These are phyloP conservation scores for Saposhnikovia divaricata DNA, from an alignment of 129 eudicot species.

Conservation along the genomic window DNA sequence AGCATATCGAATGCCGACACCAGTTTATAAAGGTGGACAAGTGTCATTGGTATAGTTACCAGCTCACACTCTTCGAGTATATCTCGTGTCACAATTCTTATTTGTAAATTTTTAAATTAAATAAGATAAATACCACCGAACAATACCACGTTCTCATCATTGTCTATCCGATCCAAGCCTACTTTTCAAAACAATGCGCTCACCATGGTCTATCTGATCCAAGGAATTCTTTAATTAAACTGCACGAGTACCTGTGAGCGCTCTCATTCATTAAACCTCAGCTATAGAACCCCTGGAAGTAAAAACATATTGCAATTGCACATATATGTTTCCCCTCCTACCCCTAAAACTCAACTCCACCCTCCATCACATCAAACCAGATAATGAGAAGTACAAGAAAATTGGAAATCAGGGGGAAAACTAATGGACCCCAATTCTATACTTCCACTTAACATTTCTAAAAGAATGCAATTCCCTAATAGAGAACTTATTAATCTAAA, in stretches of 20 bases:
- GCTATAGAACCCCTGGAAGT: neutral
- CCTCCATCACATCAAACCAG: slow-evolving; percentile 13
- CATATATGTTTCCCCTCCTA: slow-evolving; percentile 19
- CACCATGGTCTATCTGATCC: neutral
- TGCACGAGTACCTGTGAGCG: neutral
- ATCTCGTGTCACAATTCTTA: slow-evolving; percentile 9
- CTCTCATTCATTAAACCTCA: slow-evolving; percentile 1
- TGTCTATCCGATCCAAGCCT: neutral
- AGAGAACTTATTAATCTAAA: slow-evolving; percentile 9
- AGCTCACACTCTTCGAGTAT: slow-evolving; percentile 6
- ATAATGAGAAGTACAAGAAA: slow-evolving; percentile 20
- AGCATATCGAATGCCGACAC: slow-evolving; percentile 9
- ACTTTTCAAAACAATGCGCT: neutral
- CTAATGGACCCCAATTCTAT: slow-evolving; percentile 5
- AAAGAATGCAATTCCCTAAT: neutral
- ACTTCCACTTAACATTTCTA: slow-evolving; percentile 6
- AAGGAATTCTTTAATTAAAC: neutral
- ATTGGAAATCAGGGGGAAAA: neutral
- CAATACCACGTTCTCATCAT: neutral
- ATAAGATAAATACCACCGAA: neutral
- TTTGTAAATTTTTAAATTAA: neutral
- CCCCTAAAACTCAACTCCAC: slow-evolving; percentile 20
- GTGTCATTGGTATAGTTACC: slow-evolving; percentile 21
- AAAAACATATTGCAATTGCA: slow-evolving; percentile 16
- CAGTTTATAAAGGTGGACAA: slow-evolving; percentile 2